Percentiles rank a stretch among this genome's conserved stretches.
These are phyloP conservation scores for Nothophaeocryptopus gaeumannii DNA, from an alignment of 2,329 filamentous ascomycete species.

Conservation along the genomic window DNA sequence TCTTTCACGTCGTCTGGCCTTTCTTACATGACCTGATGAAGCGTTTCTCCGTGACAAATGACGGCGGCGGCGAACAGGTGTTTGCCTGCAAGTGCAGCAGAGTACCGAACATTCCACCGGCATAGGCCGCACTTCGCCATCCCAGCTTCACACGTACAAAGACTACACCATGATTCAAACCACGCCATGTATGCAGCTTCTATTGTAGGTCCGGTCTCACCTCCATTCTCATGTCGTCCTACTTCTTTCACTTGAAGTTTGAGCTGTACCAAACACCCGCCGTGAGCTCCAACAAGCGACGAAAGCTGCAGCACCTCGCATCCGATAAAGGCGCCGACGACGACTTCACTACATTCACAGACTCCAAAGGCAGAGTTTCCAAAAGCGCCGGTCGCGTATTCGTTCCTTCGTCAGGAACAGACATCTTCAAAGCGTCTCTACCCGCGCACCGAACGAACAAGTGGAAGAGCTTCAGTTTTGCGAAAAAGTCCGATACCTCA, in stretches of 20 bases:
- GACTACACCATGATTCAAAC: too few species aligned
- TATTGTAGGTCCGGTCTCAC: constrained; percentile 11
- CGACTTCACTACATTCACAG: background rate
- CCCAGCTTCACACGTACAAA: too few species aligned
- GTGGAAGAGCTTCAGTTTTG: constrained; percentile 32
- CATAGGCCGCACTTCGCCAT: too few species aligned
- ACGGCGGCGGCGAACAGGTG: too few species aligned
- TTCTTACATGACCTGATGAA: too few species aligned
- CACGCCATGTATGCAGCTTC: background rate
- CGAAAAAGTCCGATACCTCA: constrained; percentile 15
- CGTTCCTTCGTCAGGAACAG: constrained; percentile 40
- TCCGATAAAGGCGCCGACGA: constrained; percentile 2
- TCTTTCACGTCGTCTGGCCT: too few species aligned
- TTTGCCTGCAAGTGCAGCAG: too few species aligned
- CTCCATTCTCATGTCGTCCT: constrained; percentile 53
- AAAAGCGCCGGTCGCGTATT: constrained; percentile 26
- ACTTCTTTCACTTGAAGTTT: constrained; percentile 62
- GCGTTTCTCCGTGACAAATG: too few species aligned
- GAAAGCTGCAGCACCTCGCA: constrained; percentile 8
- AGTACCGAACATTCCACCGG: too few species aligned
- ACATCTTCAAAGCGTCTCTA: constrained; percentile 47
- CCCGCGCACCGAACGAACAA: constrained; percentile 42
- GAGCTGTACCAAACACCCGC: constrained; percentile 52
- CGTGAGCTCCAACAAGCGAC: constrained; percentile 12
- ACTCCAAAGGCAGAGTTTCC: background rate